Base-by-base conservation (phyloP, 306 rosid species). In the Delonix regia region DNA sequence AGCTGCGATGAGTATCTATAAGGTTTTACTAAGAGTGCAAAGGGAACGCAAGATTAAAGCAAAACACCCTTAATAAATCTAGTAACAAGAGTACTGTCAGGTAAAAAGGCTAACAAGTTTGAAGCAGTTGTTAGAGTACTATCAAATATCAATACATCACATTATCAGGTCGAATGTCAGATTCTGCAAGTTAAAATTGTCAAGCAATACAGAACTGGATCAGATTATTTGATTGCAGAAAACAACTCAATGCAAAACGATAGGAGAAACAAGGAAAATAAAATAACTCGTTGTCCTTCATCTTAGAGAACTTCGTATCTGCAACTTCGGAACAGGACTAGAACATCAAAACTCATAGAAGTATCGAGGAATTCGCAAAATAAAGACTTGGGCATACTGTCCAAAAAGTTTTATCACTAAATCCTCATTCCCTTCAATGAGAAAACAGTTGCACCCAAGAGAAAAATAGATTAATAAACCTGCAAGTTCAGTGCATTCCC, bases 401-500 rank as follows among this genome's bases (percentile, higher is more conserved):
- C 71, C 62, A 13, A 62, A 51, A 34, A 28, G 59, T 12, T 55
- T 25, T 70, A 51, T 42, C 66, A 69, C n/a, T 41, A 51, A n/a
- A 62, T 49, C 72, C n/a, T 0, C 61, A 65, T 51, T 78, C 47
- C 57, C 22, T 55, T 75, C 30, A 28, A 42, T 3, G 7, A 25
- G 67, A 65, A 33, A 34, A 80, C 39, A 71, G 78, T 41, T 47
- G 70, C 49, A 25, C 48, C 47, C 24, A 52, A 60, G 75, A 52
- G 44, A 30, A 18, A 59, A 39, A 34, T 30, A 52, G 18, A 36
- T 39, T 7, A 41, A 60, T 5, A 82, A 55, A 33, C 48, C 36
- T 47, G 36, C 62, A 49, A 73, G 77, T 65, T 49, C 45, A 59
- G 55, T n/a, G 77, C 56, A 60, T 24, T 72, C 14, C 57, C 71